Evolutionary conservation across 495 filamentous ascomycete genomes (phyloP).

Genomic region (Staphylotrichum tortipilum): DNA sequence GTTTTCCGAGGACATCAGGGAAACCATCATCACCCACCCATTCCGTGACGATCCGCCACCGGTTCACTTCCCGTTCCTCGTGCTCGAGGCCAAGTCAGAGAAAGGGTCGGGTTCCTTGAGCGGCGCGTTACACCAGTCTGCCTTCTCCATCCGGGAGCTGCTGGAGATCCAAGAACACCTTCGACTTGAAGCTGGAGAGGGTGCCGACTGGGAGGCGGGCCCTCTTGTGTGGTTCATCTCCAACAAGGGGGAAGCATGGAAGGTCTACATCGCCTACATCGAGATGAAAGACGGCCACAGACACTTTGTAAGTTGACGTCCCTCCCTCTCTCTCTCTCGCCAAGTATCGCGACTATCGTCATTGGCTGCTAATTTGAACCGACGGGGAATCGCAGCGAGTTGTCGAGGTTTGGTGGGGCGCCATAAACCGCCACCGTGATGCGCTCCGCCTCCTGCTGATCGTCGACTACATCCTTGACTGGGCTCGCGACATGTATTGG

Average conservation of each 20-base stretch:
- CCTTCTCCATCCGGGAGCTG: background rate
- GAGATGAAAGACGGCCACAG: background rate
- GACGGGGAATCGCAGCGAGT: background rate
- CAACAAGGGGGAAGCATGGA: background rate
- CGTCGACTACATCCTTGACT: slow-evolving; percentile 31
- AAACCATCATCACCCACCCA: background rate
- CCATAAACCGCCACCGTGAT: slow-evolving; percentile 15
- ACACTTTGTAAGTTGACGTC: background rate
- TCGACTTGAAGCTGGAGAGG: background rate
- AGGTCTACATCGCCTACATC: background rate
- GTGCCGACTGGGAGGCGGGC: background rate
- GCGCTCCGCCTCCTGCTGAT: slow-evolving; percentile 27
- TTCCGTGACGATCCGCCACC: background rate
- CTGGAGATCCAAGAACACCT: background rate
- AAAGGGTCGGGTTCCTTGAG: background rate
- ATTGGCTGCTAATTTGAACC: background rate
- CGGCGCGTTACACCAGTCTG: background rate
- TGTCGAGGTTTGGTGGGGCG: background rate
- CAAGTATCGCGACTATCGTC: too few species aligned
- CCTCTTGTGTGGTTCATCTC: background rate
- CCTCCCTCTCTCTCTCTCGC: too few species aligned
- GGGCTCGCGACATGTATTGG: slow-evolving; percentile 29
- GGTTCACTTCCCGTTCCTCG: background rate
- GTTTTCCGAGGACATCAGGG: background rate
- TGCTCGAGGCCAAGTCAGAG: background rate